Evolutionary conservation across 306 rosid genomes (phyloP).

Genomic region (Vicia faba): DNA sequence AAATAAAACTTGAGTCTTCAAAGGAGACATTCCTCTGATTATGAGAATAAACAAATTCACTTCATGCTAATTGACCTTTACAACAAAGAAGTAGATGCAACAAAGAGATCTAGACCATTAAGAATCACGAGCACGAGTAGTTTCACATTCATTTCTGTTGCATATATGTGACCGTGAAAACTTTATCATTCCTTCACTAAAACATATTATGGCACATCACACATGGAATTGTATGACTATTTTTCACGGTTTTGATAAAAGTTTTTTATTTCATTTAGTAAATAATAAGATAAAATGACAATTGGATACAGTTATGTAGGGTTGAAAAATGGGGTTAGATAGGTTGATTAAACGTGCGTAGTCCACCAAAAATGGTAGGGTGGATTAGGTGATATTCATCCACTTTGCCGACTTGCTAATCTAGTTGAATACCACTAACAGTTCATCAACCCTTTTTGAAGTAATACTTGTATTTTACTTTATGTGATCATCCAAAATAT

Average conservation of each 20-base stretch:
- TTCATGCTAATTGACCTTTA: conserved; percentile 3
- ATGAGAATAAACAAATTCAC: conserved; percentile 7
- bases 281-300: background rate
- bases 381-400: background rate
- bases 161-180: background rate
- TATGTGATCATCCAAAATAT: too few relatives aligned
- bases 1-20: background rate
- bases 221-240: background rate
- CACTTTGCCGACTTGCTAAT: background rate
- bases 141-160: background rate
- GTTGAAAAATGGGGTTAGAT: background rate
- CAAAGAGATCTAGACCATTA: background rate
- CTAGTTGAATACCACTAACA: too few relatives aligned
- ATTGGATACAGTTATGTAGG: background rate
- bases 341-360: background rate
- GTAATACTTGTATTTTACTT: too few relatives aligned
- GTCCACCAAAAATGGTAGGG: background rate
- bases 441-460: too few relatives aligned
- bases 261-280: background rate
- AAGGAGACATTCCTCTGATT: background rate
- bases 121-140: conserved; percentile 5
- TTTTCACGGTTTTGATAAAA: background rate
- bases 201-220: background rate
- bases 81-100: conserved; percentile 1
- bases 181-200: background rate